These are phyloP conservation scores for Ruellia speciosa DNA, from an alignment of 305 asterid species.

Conservation along the genomic window DNA sequence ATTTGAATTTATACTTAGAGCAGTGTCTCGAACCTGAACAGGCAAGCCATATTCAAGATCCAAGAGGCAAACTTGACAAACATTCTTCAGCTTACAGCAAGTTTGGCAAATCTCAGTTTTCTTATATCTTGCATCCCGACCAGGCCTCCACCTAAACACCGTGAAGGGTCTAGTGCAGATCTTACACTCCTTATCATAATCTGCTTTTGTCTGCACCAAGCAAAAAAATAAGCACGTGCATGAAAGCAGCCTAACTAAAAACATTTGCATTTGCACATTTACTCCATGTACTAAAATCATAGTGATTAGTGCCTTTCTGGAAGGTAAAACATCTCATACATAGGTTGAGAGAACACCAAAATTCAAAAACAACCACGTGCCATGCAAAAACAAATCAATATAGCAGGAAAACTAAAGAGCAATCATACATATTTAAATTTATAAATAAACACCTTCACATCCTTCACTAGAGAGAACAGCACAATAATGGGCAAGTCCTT, in stretches of 20 bases:
- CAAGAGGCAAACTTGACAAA: conserved; percentile 93
- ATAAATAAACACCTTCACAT: neutral
- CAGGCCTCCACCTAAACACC: conserved; percentile 95
- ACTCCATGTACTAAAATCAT: neutral
- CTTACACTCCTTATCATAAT: conserved; percentile 91
- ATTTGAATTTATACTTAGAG: conserved; percentile 70
- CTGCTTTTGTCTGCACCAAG: conserved; percentile 68
- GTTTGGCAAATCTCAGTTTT: conserved; percentile 92
- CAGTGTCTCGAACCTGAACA: conserved; percentile 94
- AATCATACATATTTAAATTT: no score
- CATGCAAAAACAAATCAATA: neutral
- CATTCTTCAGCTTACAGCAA: conserved; percentile 89
- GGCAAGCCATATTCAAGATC: conserved; percentile 96
- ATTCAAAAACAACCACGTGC: neutral
- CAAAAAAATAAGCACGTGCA: neutral
- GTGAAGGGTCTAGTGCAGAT: conserved; percentile 94
- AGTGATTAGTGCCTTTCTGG: neutral
- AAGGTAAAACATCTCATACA: neutral
- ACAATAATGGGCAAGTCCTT: neutral
- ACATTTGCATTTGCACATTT: neutral
- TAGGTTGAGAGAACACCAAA: conserved; percentile 1
- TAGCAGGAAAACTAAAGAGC: neutral
- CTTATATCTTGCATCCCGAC: conserved; percentile 95
- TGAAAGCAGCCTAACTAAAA: conserved; percentile 5
- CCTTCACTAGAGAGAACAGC: neutral